These are phyloP conservation scores for Simplicillium aogashimaense DNA, from an alignment of 2,329 filamentous ascomycete genomes.

Conservation along the genomic window DNA sequence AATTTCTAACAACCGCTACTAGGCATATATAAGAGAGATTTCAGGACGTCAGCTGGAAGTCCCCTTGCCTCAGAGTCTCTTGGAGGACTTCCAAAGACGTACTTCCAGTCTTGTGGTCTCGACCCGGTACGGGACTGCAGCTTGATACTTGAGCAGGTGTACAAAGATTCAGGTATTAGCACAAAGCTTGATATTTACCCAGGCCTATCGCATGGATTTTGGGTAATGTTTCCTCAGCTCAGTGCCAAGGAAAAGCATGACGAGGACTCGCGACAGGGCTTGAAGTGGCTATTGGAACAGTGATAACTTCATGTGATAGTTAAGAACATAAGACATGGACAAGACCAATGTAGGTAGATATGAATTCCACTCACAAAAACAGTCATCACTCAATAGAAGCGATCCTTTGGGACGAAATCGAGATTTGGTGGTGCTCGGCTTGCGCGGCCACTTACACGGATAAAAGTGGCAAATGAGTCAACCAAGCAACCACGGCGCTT, in stretches of 20 bases:
- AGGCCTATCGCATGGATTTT: constrained; percentile 20
- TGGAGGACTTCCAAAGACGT: constrained; percentile 17
- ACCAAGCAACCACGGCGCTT: no score
- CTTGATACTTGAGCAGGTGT: constrained; percentile 18
- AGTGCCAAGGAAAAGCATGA: constrained; percentile 12
- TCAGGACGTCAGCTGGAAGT: constrained; percentile 13
- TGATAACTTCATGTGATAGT: no score
- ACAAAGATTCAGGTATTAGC: constrained; percentile 14
- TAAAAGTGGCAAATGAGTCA: no score
- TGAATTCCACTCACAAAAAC: no score
- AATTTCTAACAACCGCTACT: not conserved
- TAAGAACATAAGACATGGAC: no score
- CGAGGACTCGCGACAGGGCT: constrained; percentile 10
- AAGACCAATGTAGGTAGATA: no score
- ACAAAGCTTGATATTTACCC: constrained; percentile 18
- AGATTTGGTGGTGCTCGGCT: no score
- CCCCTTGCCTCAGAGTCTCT: constrained; percentile 14
- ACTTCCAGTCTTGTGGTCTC: constrained; percentile 19
- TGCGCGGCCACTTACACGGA: no score
- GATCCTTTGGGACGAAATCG: no score
- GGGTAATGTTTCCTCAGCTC: constrained; percentile 14
- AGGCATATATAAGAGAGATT: constrained; percentile 16
- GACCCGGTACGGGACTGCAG: constrained; percentile 19
- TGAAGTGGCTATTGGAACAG: constrained; percentile 13
- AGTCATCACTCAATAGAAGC: no score